These are phyloP conservation scores for Funneliformis geosporum DNA, from an alignment of 192 early-diverging fungal genomes.

Conservation along the genomic window DNA sequence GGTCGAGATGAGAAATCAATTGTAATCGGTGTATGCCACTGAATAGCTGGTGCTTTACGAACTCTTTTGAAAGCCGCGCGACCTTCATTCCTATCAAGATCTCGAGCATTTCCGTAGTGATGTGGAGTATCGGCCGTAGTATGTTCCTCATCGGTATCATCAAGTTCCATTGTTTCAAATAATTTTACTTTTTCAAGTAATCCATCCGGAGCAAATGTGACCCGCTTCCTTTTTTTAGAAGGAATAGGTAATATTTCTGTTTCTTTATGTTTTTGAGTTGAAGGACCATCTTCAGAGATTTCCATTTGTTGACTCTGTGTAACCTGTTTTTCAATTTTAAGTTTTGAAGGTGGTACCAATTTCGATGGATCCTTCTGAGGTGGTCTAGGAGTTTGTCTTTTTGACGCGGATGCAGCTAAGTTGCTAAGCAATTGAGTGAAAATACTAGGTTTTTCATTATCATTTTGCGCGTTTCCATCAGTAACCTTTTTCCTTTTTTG, in stretches of 20 bases:
- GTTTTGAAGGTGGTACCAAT: not conserved
- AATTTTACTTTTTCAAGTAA: constrained; percentile 19
- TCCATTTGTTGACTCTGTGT: not conserved
- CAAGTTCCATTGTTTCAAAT: constrained; percentile 29
- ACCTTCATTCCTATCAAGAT: constrained; percentile 36
- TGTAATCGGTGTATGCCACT: constrained; percentile 6
- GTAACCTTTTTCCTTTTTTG: not conserved
- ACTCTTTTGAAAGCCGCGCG: constrained; percentile 29
- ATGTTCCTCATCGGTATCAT: not conserved
- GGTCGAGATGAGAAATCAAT: not conserved
- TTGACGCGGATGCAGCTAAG: not conserved
- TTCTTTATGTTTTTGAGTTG: not conserved
- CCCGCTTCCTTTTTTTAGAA: constrained; percentile 28
- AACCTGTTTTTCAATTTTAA: not conserved
- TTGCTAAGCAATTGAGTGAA: not conserved
- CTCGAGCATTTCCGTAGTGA: constrained; percentile 37
- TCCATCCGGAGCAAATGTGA: constrained; percentile 28
- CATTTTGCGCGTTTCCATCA: not conserved
- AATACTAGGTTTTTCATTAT: not conserved
- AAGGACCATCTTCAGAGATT: not conserved
- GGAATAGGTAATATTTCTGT: not conserved
- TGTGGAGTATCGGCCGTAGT: constrained; percentile 24
- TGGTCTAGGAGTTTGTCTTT: not conserved
- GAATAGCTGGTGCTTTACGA: constrained; percentile 16
- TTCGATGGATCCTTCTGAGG: not conserved